A percentile compares a stretch with the other conserved stretches of the same genome.
Evolutionary conservation across 495 filamentous ascomycete species (phyloP).

Genomic region (Lepraria neglecta): DNA sequence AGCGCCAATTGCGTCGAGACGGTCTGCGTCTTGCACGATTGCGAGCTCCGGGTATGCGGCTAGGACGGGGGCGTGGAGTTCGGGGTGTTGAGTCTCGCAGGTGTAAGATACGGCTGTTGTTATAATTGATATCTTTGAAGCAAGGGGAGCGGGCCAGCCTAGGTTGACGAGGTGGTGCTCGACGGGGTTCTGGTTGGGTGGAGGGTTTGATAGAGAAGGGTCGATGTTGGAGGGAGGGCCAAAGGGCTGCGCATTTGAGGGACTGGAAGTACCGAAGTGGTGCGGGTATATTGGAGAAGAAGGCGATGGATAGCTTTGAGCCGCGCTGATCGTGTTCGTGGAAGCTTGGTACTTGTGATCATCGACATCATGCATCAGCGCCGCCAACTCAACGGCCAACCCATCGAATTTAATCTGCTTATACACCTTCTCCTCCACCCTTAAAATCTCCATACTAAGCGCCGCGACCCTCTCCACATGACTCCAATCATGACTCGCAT

Average conservation of each 20-base stretch:
- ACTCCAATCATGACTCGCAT: conserved; percentile 76
- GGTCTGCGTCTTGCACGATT: conserved; percentile 71
- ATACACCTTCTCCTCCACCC: conserved; percentile 21
- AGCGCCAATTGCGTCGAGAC: conserved; percentile 70
- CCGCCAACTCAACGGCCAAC: conserved; percentile 17
- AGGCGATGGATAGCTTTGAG: neutral
- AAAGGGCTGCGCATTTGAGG: conserved; percentile 6
- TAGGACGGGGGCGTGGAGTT: conserved; percentile 5
- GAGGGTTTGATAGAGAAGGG: neutral
- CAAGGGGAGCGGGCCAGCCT: conserved; percentile 18
- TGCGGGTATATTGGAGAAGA: neutral
- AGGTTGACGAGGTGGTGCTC: conserved; percentile 17
- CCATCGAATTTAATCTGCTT: conserved; percentile 17
- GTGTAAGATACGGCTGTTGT: conserved; percentile 21
- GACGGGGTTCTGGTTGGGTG: neutral
- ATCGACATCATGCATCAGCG: conserved; percentile 27
- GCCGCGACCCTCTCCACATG: conserved; percentile 76
- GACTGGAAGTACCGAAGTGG: neutral
- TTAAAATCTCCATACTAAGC: conserved; percentile 55
- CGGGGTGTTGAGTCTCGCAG: conserved; percentile 1
- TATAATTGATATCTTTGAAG: conserved; percentile 15
- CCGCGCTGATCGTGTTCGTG: neutral
- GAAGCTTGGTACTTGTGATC: conserved; percentile 21
- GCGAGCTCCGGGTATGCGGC: conserved; percentile 56
- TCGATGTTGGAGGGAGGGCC: neutral